Evolutionary conservation across 2,329 filamentous ascomycete genomes (phyloP), one percentile per base, ranked within the genome.

Genomic region (Xylariaceae sp.): DNA sequence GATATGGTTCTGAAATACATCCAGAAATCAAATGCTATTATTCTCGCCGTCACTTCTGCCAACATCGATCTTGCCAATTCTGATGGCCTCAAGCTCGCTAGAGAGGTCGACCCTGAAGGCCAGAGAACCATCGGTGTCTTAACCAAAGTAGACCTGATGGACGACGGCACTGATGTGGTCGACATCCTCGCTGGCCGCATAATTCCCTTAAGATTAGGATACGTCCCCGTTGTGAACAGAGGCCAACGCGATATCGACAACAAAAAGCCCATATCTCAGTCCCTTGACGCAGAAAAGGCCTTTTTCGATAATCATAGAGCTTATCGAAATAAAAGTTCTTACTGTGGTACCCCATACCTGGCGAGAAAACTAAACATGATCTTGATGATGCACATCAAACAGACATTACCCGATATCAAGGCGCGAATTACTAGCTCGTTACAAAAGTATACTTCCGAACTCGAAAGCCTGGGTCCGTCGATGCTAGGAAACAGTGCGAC

Each of bases 361-460:
- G 94, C 94, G 3, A 86, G 92, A 63, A 99, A 99, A 76, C 83
- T 99, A 56, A 99, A 99, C 74, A 80, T 99, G 67, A 97, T 99
- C 68, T 81, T 99, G 64, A 97, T 99, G 92, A 99, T 99, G 94
- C 94, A 99, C 78, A 99, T 99, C 79, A 99, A 99, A 76, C 92
- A 99, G 77, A 99, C 94, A 1, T 82, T 99, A 13, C 94, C 94
- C 39, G 94, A 99, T 69, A 99, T 99, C 79, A 99, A 99, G 77
- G 90, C 89, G 13, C 88, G 95, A 60, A 99, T 99, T 65, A 83
- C 88, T n/a, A 88, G 89, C 62, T 96, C 92, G 13, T 78, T 99
- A 56, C 87, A 92, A 69, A 99, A 99, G 71, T 99, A 99, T 73
- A 79, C 83, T 3, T 74, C 84, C 40, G 94, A 99, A 72, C 80